phyloP scores from a whole-genome alignment of 306 rosid genomes.

The Cyamopsis tetragonoloba region DNA sequence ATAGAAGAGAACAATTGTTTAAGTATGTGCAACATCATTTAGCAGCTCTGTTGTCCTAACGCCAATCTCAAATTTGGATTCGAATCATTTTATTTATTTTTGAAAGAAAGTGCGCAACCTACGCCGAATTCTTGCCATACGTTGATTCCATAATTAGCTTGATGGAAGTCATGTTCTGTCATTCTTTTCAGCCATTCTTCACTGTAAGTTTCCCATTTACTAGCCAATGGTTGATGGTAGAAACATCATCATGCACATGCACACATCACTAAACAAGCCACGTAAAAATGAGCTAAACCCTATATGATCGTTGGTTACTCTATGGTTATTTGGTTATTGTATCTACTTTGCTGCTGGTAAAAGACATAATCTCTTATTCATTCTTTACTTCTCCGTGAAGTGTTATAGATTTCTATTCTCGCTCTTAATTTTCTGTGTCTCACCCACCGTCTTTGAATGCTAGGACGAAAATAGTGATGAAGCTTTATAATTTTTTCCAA shows the following conservation, averaged over 20 bases:
- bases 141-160: conserved; percentile 84
- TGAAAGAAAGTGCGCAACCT: conserved; percentile 74
- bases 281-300: neutral
- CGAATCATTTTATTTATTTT: conserved; percentile 46
- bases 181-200: conserved; percentile 98
- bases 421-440: too few species aligned
- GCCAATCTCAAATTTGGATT: neutral
- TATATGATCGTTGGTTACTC: too few species aligned
- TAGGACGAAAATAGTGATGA: too few species aligned
- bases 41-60: neutral
- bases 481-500: too few species aligned
- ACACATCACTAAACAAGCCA: conserved; percentile 1
- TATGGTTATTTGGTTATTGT: too few species aligned
- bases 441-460: too few species aligned
- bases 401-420: too few species aligned
- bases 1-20: too few species aligned
- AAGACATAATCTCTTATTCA: too few species aligned
- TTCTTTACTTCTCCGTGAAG: too few species aligned
- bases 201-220: conserved; percentile 82
- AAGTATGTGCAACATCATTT: neutral
- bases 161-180: conserved; percentile 43
- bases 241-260: conserved; percentile 84
- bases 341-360: too few species aligned
- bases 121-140: conserved; percentile 85
- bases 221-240: conserved; percentile 80